These are phyloP conservation scores for Nymphaea colorata DNA, from an alignment of 164 flowering plant genomes.

Conservation along the genomic window DNA sequence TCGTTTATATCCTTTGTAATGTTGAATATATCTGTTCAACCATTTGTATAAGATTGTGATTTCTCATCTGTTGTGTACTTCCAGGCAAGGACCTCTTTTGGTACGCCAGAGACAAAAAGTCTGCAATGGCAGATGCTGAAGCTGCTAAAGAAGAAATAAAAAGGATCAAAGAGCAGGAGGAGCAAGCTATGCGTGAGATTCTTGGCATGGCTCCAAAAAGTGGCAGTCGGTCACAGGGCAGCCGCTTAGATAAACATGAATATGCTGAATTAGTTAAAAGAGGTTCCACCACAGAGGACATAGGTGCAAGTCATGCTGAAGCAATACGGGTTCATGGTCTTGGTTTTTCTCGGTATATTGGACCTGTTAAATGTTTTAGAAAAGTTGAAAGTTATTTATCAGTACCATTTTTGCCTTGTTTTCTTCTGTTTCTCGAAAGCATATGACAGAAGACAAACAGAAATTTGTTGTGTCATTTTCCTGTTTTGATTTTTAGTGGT, in stretches of 20 bases:
- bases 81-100: conserved; percentile 90
- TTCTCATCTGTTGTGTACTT: not conserved
- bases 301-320: conserved; percentile 88
- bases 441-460: not conserved
- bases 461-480: not conserved
- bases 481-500: not conserved
- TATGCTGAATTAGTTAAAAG: conserved; percentile 79
- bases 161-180: conserved; percentile 88
- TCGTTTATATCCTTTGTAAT: too few species aligned
- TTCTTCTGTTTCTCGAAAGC: not conserved
- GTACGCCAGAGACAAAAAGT: conserved; percentile 67
- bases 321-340: conserved; percentile 86
- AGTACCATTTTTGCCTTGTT: not conserved
- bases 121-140: conserved; percentile 30
- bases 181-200: conserved; percentile 94
- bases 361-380: not conserved
- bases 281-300: conserved; percentile 87
- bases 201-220: conserved; percentile 95
- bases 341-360: conserved; percentile 65
- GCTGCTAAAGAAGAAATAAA: conserved; percentile 74
- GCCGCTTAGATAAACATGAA: conserved; percentile 91
- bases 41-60: too few species aligned
- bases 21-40: too few species aligned
- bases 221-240: conserved; percentile 49
- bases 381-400: not conserved